Evolutionary conservation across 2,329 filamentous ascomycete genomes (phyloP).

Genomic region (Cladorrhinum sp.): DNA sequence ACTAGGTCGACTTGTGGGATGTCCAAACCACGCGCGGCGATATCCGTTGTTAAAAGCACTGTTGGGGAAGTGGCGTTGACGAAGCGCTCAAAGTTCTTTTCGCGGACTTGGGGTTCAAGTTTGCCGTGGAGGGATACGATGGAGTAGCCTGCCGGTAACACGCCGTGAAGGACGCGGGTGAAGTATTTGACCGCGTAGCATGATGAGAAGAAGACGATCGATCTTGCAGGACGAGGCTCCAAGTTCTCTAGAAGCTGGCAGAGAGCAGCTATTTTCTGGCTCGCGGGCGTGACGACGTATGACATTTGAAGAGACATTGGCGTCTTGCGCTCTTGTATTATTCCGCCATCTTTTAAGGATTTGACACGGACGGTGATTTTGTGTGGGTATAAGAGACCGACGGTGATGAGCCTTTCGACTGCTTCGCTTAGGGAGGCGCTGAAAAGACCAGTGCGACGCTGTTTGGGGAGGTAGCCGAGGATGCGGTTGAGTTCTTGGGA

Average conservation of each 20-base stretch:
- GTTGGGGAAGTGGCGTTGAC: conserved; percentile 70
- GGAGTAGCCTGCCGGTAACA: conserved; percentile 66
- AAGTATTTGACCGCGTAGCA: conserved; percentile 96
- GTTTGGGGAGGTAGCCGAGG: conserved; percentile 80
- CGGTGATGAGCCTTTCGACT: conserved; percentile 85
- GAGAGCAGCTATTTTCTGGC: conserved; percentile 75
- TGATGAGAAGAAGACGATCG: conserved; percentile 88
- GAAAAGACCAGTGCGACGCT: conserved; percentile 88
- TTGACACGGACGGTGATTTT: conserved; percentile 94
- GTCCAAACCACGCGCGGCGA: conserved; percentile 86
- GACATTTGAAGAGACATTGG: conserved; percentile 91
- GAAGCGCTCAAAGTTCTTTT: conserved; percentile 84
- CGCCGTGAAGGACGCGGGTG: conserved; percentile 68
- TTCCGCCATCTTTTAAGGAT: conserved; percentile 60
- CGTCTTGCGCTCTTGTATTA: conserved; percentile 76
- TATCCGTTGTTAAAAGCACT: conserved; percentile 86
- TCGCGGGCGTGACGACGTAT: conserved; percentile 72
- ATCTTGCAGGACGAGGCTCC: conserved; percentile 73
- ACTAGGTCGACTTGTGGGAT: conserved; percentile 91
- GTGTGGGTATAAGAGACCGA: conserved; percentile 89
- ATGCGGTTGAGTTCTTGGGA: conserved; percentile 88
- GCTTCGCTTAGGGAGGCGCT: conserved; percentile 96
- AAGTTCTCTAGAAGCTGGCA: conserved; percentile 66
- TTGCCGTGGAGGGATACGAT: conserved; percentile 88
- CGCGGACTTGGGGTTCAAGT: conserved; percentile 79